Base-by-base conservation (phyloP, 2,329 filamentous ascomycete species). In the Xylariales sp. region DNA sequence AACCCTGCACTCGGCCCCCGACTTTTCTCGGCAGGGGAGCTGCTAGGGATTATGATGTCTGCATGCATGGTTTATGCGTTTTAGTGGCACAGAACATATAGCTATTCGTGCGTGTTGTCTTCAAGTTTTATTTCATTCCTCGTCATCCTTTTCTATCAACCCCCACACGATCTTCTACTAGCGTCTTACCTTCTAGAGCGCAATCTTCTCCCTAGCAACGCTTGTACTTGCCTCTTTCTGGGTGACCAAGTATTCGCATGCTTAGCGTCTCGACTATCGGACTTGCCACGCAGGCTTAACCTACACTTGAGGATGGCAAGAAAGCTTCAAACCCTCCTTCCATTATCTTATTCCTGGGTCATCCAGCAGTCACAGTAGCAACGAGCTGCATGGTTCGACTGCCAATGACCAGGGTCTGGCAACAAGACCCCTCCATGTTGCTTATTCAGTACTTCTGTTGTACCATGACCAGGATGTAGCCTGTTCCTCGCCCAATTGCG, bases 1-100 rank as follows among this genome's bases (percentile, higher is more conserved):
- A 16, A 12, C 65, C 65, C 65, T 65, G 65, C 55, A 52, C 54
- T 53, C 58, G 23, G 28, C 49, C 34, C 58, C 43, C 62, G 56
- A 62, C 55, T 49, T 59, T 68, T 70, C 68, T 70, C 68, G 68
- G 68, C 65, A 70, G 68, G 65, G 65, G 65, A 56, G 48, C 23
- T 53, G 50, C 56, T 61, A 34, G 43, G 58, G 59, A 69, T 61
- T 36, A 66, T 68, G 58, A 68, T 65, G 56, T 55, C 46, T 61
- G 50, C 58, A 61, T 70, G 68, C 68, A 70, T 68, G 53, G 52
- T 56, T 59, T 60, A 65, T 60, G 62, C 59, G 43, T 43, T 59
- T 49, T 32, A n/a, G 52, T 46, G 58, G 53, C 55, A 57, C 46
- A 54, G 39, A 58, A 8, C 30, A 12, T 55, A 23, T 48, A 52